These are phyloP conservation scores for Ophiostoma triangulosporum DNA, from an alignment of 2,329 filamentous ascomycete species.

Conservation along the genomic window DNA sequence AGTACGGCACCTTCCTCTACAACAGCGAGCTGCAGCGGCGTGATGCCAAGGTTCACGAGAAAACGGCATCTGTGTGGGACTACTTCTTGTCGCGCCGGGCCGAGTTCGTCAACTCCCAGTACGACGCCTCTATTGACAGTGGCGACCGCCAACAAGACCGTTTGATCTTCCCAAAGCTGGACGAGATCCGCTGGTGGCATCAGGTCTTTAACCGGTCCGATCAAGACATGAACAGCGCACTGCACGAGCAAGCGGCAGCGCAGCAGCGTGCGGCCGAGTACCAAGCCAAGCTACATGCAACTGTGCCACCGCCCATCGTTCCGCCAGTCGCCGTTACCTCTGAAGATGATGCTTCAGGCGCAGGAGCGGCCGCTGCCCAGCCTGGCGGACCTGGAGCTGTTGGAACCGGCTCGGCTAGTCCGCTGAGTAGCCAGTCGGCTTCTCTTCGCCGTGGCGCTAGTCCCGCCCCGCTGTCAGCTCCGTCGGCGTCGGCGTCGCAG, in stretches of 20 bases:
- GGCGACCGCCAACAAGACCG: constrained; percentile 66
- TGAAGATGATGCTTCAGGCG: constrained; percentile 26
- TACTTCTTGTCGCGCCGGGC: constrained; percentile 74
- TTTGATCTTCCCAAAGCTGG: constrained; percentile 64
- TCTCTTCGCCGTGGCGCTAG: constrained; percentile 21
- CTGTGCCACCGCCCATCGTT: constrained; percentile 6
- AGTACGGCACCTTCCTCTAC: constrained; percentile 93
- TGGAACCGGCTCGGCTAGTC: not conserved
- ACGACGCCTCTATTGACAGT: constrained; percentile 63
- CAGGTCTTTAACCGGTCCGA: constrained; percentile 76
- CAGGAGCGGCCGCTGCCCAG: not conserved
- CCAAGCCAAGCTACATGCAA: constrained; percentile 13
- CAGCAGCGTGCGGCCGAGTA: constrained; percentile 25
- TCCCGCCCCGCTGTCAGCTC: constrained; percentile 20
- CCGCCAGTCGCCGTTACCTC: constrained; percentile 20
- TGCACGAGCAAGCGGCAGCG: constrained; percentile 34
- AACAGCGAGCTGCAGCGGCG: constrained; percentile 84
- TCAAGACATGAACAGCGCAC: constrained; percentile 76
- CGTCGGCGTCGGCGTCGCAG: constrained; percentile 15
- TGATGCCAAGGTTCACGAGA: constrained; percentile 53
- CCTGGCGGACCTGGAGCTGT: not conserved
- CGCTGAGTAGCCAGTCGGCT: constrained; percentile 12
- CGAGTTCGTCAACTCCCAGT: constrained; percentile 74
- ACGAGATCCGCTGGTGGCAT: constrained; percentile 86
- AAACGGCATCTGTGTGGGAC: constrained; percentile 83